A percentile compares a stretch with the other conserved stretches of the same genome.
phyloP scores from a whole-genome alignment of 2,329 filamentous ascomycete species.

The Fusarium tupiense region DNA sequence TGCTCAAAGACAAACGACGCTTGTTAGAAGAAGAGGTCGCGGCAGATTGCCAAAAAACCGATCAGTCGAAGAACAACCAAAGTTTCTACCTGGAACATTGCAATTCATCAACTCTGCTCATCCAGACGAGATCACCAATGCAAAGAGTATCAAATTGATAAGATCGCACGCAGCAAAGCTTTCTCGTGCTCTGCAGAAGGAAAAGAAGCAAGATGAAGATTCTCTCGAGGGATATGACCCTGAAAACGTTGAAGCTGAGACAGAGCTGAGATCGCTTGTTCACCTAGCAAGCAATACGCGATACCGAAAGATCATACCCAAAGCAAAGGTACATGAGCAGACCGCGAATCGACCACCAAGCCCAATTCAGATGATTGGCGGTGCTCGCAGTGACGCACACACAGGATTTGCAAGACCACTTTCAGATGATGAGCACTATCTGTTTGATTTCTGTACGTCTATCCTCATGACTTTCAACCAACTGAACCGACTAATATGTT shows the following conservation, averaged over 20 bases:
- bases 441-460: slow-evolving; percentile 13
- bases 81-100: background rate
- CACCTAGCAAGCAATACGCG: no score
- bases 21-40: background rate
- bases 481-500: background rate
- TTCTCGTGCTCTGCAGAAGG: background rate
- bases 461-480: no score
- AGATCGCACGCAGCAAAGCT: slow-evolving; percentile 9
- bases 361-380: background rate
- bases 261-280: background rate
- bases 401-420: slow-evolving; percentile 1
- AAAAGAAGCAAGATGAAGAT: background rate
- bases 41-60: background rate
- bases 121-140: background rate
- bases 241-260: no score
- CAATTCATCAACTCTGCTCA: slow-evolving; percentile 14
- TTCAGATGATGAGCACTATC: slow-evolving; percentile 16
- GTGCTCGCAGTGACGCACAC: background rate
- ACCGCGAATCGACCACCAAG: background rate
- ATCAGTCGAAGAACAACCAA: background rate
- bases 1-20: background rate
- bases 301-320: slow-evolving; percentile 1
- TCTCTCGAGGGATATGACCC: background rate
- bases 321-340: background rate
- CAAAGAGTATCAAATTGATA: background rate